Base-by-base conservation (phyloP, 148 eudicot species). In the Rhododendron vialii region DNA sequence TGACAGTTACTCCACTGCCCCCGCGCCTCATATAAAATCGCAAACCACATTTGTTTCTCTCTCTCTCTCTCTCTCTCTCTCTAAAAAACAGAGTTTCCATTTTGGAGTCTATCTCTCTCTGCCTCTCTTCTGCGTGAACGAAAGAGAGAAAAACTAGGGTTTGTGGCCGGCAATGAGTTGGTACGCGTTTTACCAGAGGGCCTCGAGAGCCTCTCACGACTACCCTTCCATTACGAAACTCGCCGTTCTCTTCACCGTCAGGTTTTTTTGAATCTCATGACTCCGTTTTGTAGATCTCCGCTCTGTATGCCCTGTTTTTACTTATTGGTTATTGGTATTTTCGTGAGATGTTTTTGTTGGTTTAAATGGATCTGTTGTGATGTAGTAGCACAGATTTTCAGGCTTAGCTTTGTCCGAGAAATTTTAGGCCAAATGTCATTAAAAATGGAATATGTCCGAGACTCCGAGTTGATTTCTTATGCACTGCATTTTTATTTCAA, bases 141-240 rank as follows among this genome's bases (percentile, higher is more conserved):
- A 10, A 53, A 57, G 85, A 48, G 30, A 45, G 45, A 41, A 41
- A 82, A 69, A 50, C 8, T 84, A 84, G 89, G 86, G 89, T 87
- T 87, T 80, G 38, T 65, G 0, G n/a, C 11, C 20, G 61, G 26
- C 47, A 84, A 87, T 87, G 89, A 80, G 84, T 33, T 80, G 89
- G 30, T 80, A n/a, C 12, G 28, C 57, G 3, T 86, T 82, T 73
- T 79, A 84, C 69, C 89, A 80, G 84, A 87, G 89, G 59, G 86
- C 89, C 78, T 79, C 65, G 24, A 81, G 84, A 6, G 75, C 76
- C 84, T 87, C 55, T 28, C 82, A 47, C 17, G 83, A 36, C 73
- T 55, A 87, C 45, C 86, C 89, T 84, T 43, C 87, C 0, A 26
- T 84, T 24, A 12, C 74, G 13, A 87, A 87, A 65, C 89, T 87